Percentiles rank a stretch among this genome's conserved stretches.
These are phyloP conservation scores for Aspergillus texensis DNA, from an alignment of 2,329 filamentous ascomycete genomes.

Conservation along the genomic window DNA sequence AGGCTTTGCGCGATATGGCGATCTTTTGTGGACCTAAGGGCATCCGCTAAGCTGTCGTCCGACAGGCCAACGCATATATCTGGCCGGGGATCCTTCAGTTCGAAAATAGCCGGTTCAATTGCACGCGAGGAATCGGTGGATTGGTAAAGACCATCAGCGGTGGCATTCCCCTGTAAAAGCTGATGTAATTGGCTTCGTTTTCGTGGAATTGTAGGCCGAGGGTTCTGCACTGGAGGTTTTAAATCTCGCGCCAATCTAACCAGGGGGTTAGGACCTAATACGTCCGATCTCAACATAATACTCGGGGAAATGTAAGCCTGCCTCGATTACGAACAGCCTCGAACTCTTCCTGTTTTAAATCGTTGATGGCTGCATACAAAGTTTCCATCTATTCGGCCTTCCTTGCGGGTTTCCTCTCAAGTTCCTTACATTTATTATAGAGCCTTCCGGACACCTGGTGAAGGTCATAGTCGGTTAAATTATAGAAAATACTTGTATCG, in stretches of 20 bases:
- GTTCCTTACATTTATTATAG: slow-evolving; percentile 10
- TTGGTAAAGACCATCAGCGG: background rate
- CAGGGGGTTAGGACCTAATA: background rate
- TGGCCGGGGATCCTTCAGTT: background rate
- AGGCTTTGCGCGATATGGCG: background rate
- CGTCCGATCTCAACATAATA: background rate
- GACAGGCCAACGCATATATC: slow-evolving; percentile 6
- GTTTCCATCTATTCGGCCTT: slow-evolving; percentile 11
- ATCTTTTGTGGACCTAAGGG: background rate
- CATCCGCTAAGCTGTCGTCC: background rate
- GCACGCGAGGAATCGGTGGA: background rate
- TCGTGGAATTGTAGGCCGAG: background rate
- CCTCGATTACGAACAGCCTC: slow-evolving; percentile 5
- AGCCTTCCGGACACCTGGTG: background rate
- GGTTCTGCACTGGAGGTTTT: slow-evolving; percentile 11
- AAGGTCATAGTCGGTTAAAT: background rate
- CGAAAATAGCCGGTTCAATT: background rate
- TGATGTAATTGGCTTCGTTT: slow-evolving; percentile 3
- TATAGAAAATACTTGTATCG: background rate
- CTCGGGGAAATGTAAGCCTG: background rate
- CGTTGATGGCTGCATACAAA: slow-evolving; percentile 9
- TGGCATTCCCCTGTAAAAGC: background rate
- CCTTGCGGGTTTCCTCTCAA: slow-evolving; percentile 3
- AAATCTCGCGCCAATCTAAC: slow-evolving; percentile 11
- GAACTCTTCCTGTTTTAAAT: slow-evolving; percentile 1